Base-by-base conservation (phyloP, 495 filamentous ascomycete species). In the Penicillium paradoxum region DNA sequence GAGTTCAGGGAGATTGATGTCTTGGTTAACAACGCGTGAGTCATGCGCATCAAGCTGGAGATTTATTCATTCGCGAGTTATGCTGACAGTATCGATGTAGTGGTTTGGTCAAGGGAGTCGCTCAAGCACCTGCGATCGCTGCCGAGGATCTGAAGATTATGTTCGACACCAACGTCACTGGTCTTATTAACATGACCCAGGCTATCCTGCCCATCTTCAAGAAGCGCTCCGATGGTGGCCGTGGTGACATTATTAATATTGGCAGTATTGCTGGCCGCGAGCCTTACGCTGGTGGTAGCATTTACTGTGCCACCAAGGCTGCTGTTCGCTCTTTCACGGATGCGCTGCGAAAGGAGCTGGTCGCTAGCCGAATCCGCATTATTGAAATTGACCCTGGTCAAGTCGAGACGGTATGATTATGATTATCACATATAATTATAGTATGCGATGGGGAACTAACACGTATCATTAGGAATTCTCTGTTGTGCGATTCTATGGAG, bases 221-320 rank as follows among this genome's bases (percentile, higher is more conserved):
- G 75, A 80, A 83, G 64, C 83, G 90, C 34, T 70, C 77, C 13
- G 82, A 91, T 36, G 89, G 89, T 45, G 91, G 91, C 47, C 73
- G 76, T 25, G 93, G 93, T 54, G 93, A 98, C 63, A 91, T 98
- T 64, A 95, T 98, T 70, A 97, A 97, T 71, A 88, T 98, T 64
- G 93, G 93, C 49, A 91, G 87, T 60, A 93, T 98, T 65, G 93
- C 93, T 21, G 93, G 93, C 19, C 82, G 93, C 34, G 92, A 96
- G 59, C 79, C 87, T 10, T 98, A 98, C 71, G 74, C 83, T 4
- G 91, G 95, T 39, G 93, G 93, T 21, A 84, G 85, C 60, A 96
- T 98, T 59, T 98, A 98, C 79, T 98, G 93, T 70, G 90, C 93
- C 2, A 92, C 88, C 42, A 98, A 98, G 75, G 91, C 93, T 11